These are phyloP conservation scores for Juglanconis sp. DNA, from an alignment of 2,329 filamentous ascomycete species.

Conservation along the genomic window DNA sequence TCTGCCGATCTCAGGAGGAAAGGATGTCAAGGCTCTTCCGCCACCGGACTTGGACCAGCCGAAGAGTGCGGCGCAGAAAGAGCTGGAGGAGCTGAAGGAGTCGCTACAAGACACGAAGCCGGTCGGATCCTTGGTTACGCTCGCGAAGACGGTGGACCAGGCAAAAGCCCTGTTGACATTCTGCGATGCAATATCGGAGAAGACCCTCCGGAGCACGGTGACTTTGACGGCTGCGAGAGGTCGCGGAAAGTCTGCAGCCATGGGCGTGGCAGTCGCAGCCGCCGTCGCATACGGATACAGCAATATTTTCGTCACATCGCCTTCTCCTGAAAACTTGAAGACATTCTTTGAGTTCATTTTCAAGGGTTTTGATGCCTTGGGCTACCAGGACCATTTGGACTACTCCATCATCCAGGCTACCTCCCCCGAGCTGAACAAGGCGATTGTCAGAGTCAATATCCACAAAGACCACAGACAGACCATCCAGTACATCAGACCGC, in stretches of 20 bases:
- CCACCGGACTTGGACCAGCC: constrained; percentile 71
- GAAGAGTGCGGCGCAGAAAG: constrained; percentile 67
- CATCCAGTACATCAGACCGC: constrained; percentile 96
- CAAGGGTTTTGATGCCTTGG: constrained; percentile 93
- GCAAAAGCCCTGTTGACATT: constrained; percentile 96
- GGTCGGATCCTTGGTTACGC: constrained; percentile 75
- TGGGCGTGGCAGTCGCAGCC: constrained; percentile 90
- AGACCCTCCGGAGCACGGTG: constrained; percentile 90
- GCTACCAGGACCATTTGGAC: constrained; percentile 91
- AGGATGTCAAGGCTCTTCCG: constrained; percentile 79
- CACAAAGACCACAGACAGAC: constrained; percentile 94
- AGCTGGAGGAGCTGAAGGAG: constrained; percentile 85
- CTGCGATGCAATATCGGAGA: constrained; percentile 92
- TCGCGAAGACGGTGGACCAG: constrained; percentile 90
- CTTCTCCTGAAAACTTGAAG: constrained; percentile 96
- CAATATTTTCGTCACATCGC: constrained; percentile 98
- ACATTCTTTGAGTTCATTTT: constrained; percentile 98
- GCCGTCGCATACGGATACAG: constrained; percentile 95
- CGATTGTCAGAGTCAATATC: constrained; percentile 94
- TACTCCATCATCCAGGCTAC: constrained; percentile 98
- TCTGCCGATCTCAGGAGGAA: constrained; percentile 91
- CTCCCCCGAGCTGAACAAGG: constrained; percentile 98
- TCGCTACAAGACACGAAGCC: constrained; percentile 81
- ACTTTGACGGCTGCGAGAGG: constrained; percentile 90
- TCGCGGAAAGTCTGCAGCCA: constrained; percentile 92